Evolutionary conservation across 2,329 filamentous ascomycete genomes (phyloP).

Genomic region (Claviceps pazoutovae): DNA sequence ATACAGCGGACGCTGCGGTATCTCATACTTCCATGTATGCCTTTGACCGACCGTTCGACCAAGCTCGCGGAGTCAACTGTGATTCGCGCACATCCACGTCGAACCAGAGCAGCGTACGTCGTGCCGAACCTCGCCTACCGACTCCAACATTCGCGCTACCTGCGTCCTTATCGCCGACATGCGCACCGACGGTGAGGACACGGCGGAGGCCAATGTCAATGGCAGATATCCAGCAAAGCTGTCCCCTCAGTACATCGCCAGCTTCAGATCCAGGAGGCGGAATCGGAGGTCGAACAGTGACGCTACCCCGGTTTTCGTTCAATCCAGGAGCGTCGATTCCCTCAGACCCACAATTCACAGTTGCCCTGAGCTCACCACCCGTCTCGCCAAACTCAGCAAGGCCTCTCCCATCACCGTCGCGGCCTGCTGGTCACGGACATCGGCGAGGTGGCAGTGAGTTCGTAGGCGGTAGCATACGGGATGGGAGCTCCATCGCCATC

Average conservation of each 20-base stretch:
- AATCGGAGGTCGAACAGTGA: constrained; percentile 19
- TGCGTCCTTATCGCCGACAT: constrained; percentile 23
- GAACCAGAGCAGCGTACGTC: not conserved
- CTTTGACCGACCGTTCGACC: constrained; percentile 11
- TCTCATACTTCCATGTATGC: not conserved
- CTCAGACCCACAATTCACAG: constrained; percentile 17
- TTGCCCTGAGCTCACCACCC: constrained; percentile 41
- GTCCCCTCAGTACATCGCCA: constrained; percentile 15
- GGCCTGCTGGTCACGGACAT: constrained; percentile 56
- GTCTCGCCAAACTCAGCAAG: constrained; percentile 38
- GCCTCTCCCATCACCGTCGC: constrained; percentile 39
- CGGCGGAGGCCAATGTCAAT: constrained; percentile 40
- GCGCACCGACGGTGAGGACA: constrained; percentile 30
- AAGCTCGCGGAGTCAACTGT: not conserved
- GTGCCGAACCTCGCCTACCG: constrained; percentile 28
- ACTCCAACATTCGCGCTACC: constrained; percentile 56
- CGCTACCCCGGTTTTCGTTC: constrained; percentile 41
- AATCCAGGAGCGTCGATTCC: constrained; percentile 32
- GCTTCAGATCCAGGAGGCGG: constrained; percentile 15
- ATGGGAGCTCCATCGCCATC: constrained; percentile 42
- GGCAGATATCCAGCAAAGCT: constrained; percentile 28
- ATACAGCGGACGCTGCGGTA: constrained; percentile 15
- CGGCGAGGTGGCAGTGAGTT: constrained; percentile 75
- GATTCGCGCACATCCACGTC: not conserved
- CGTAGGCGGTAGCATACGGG: constrained; percentile 56